phyloP scores from a whole-genome alignment of 768 basidiomycete genomes.

The Phanerochaete carnosa region DNA sequence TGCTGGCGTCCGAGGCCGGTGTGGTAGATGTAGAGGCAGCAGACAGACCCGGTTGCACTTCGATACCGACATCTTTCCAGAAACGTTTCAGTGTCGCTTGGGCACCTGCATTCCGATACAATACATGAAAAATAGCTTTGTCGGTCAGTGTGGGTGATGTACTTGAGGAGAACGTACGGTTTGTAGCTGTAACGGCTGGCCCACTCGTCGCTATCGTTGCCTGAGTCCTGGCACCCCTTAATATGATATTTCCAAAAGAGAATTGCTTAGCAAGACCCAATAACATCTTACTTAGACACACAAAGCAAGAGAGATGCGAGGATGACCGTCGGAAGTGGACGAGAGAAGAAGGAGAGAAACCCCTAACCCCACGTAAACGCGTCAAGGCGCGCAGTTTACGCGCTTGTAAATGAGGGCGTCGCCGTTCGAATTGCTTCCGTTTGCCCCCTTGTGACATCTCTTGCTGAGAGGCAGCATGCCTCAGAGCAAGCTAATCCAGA shows the following conservation, averaged over 20 bases:
- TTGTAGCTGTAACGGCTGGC: slow-evolving; percentile 13
- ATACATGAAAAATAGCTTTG: background rate
- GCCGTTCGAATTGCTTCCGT: background rate
- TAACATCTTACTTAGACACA: too few species aligned
- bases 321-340: background rate
- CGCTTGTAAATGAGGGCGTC: background rate
- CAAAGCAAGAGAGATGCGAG: too few species aligned
- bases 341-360: background rate
- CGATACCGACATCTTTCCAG: slow-evolving; percentile 89
- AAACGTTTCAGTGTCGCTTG: slow-evolving; percentile 87
- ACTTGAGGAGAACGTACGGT: slow-evolving; percentile 6
- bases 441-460: background rate
- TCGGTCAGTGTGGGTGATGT: background rate
- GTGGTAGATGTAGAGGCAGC: background rate
- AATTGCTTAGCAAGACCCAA: too few species aligned
- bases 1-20: background rate
- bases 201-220: slow-evolving; percentile 11
- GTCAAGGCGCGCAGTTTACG: background rate
- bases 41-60: slow-evolving; percentile 33
- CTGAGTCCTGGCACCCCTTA: background rate
- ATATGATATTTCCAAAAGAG: too few species aligned
- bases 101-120: slow-evolving; percentile 56
- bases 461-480: background rate
- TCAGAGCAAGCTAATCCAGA: background rate
- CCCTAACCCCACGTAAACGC: background rate